Evolutionary conservation across 768 basidiomycete species (phyloP), one percentile per base, ranked within the genome.

Genomic region (Rhodotorula paludigena): DNA sequence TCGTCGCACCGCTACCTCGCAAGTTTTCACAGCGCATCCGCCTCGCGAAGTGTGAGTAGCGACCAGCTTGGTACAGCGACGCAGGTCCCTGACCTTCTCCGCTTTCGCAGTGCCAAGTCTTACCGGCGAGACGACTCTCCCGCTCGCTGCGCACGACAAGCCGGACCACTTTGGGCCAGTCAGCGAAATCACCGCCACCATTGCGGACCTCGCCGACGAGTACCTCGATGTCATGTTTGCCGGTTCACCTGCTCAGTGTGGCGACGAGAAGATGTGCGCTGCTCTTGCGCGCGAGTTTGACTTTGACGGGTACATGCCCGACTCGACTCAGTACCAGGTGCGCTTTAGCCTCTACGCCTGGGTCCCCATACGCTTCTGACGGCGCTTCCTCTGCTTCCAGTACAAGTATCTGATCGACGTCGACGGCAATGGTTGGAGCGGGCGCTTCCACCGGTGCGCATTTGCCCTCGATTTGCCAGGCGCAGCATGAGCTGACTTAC

Each of bases 321-420:
- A 45, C 38, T 64, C 56, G 56, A 39, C 63, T 35, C 71, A 73
- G 57, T 66, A 73, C 39, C 15, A 67, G 49, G 49, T 51, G 49
- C 32, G 61, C 47, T 18, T 18, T 51, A 4, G 15, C 11, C 25
- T 20, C 51, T 54, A 3, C 12, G 8, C 15, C 8, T 14, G 47
- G 18, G 1, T 14, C 20, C 5, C 4, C 16, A 35, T 15, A 23
- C n/a, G 20, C 8, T 25, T 2, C 39, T 52, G 38, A 30, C 81
- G 85, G 47, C 21, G 9, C 6, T 25, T 2, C 7, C 44, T n/a
- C 21, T 25, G 12, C n/a, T 6, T 30, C 4, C 32, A 51, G 63
- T 90, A 92, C 81, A 93, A 93, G 80, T 90, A 92, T 74, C 82
- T 94, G 42, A 78, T 92, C 62, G 92, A 96, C 77, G 68, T 97